Evolutionary conservation across 2,329 filamentous ascomycete species (phyloP).

Genomic region (Pseudogymnoascus sp.): DNA sequence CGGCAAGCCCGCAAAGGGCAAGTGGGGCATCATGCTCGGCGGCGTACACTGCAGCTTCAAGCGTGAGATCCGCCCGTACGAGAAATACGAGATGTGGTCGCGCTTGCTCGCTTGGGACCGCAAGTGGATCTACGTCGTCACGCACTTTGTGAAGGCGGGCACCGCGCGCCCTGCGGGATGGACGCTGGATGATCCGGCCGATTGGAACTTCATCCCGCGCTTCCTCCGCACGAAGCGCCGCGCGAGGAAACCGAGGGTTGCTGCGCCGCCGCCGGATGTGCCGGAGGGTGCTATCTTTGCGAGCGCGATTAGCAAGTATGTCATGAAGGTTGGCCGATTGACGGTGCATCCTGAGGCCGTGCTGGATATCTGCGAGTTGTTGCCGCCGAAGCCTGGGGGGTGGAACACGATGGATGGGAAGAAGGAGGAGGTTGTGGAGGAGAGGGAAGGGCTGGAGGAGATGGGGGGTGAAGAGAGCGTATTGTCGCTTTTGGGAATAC

Average conservation of each 20-base stretch:
- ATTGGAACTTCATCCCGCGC: not conserved
- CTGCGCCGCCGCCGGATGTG: slow-evolving; percentile 27
- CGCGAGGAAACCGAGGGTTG: slow-evolving; percentile 27
- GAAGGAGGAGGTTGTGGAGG: slow-evolving; percentile 22
- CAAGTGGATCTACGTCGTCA: slow-evolving; percentile 73
- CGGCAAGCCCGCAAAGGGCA: slow-evolving; percentile 42
- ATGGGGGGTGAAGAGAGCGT: not conserved
- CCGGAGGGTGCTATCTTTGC: slow-evolving; percentile 61
- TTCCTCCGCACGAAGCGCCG: slow-evolving; percentile 29
- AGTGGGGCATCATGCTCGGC: slow-evolving; percentile 58
- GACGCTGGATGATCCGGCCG: slow-evolving; percentile 16
- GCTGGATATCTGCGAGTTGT: slow-evolving; percentile 59
- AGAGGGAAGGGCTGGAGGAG: slow-evolving; percentile 13
- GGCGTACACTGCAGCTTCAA: slow-evolving; percentile 67
- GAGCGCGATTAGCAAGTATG: slow-evolving; percentile 69
- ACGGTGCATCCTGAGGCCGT: slow-evolving; percentile 77
- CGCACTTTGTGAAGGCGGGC: slow-evolving; percentile 60
- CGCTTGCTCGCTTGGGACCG: slow-evolving; percentile 66
- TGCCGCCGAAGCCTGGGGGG: slow-evolving; percentile 65
- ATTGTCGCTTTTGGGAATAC: slow-evolving; percentile 1
- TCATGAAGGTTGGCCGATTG: slow-evolving; percentile 71
- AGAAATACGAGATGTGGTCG: slow-evolving; percentile 65
- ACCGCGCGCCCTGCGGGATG: slow-evolving; percentile 45
- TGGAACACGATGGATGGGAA: slow-evolving; percentile 36
- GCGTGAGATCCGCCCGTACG: slow-evolving; percentile 61